Percentiles rank a stretch among this genome's conserved stretches.
Evolutionary conservation across 176 grass and related monocot genomes (phyloP).

Genomic region (Saccharum officinarum): DNA sequence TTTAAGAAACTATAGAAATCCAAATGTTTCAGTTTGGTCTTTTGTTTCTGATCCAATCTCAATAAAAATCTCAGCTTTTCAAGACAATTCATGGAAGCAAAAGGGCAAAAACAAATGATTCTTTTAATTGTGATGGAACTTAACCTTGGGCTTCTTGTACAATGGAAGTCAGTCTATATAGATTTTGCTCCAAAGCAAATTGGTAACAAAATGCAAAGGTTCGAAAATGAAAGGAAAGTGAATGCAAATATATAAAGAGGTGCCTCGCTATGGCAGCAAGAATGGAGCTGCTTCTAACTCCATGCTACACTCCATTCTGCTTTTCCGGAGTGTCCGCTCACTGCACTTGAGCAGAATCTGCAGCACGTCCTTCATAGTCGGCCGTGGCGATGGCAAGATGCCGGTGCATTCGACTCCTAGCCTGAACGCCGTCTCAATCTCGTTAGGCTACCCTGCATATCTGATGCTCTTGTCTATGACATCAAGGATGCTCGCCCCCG

Average conservation of each 20-base stretch:
- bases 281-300: slow-evolving; percentile 31
- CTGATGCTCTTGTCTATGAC: slow-evolving; percentile 32
- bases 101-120: not conserved
- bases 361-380: slow-evolving; percentile 55
- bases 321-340: slow-evolving; percentile 2
- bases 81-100: not conserved
- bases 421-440: slow-evolving; percentile 44
- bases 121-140: too few species aligned
- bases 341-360: slow-evolving; percentile 29
- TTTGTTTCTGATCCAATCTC: not conserved
- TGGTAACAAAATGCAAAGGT: too few species aligned
- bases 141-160: too few species aligned
- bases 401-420: slow-evolving; percentile 46
- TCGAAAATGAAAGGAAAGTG: not conserved
- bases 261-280: not conserved
- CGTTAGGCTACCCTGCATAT: slow-evolving; percentile 22
- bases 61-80: not conserved
- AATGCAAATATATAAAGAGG: not conserved
- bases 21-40: too few species aligned
- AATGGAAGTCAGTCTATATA: not conserved
- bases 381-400: slow-evolving; percentile 26
- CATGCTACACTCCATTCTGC: not conserved
- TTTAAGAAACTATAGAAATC: too few species aligned
- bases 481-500: slow-evolving; percentile 13
- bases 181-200: not conserved